Evolutionary conservation across 2,329 filamentous ascomycete genomes (phyloP), one percentile per base, ranked within the genome.

Genomic region (Ceratocystis destructans): DNA sequence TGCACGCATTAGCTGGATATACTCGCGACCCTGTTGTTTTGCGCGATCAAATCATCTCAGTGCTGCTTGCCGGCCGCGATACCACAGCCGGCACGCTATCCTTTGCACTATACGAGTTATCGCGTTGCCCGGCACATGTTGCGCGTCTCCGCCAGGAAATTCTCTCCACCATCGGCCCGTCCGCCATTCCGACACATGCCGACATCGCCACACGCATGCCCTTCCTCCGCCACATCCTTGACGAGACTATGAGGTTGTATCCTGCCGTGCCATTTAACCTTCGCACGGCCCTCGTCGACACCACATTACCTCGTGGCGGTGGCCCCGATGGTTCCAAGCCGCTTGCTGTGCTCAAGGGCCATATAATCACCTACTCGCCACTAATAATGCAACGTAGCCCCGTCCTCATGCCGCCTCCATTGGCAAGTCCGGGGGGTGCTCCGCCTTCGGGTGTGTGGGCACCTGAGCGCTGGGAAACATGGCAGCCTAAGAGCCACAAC

Each of bases 61-160:
- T 96, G 10, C 82, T 96, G 2, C 82, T 96, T 17, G 92, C 92
- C 1, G 91, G 90, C 12, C 83, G 89, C 48, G 92, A 96, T 75
- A 96, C 92, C 15, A 96, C 92, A 0, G 91, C 91, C 37, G 83
- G 81, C 17, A 90, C 89, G 0, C 80, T 96, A 0, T 88, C 86
- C 0, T 96, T 90, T 87, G 80, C 83, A 45, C 80, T 96, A 68
- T 95, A 94, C 75, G 90, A 96, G 75, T 80, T 96, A 1, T 83
- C 86, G 46, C 83, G 85, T 17, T 81, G 89, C 70, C 90, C 90
- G 0, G 77, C 83, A 1, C 80, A 84, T 1, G 82, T 90, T 2
- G 74, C 78, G 64, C 88, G 85, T 73, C 80, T 96, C 64, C 85
- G 91, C 28, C 75, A 78, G 28, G 90, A 96, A 75, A 90, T 96